phyloP scores from a whole-genome alignment of 2,329 filamentous ascomycete species.

The Colletotrichum endophyticum region DNA sequence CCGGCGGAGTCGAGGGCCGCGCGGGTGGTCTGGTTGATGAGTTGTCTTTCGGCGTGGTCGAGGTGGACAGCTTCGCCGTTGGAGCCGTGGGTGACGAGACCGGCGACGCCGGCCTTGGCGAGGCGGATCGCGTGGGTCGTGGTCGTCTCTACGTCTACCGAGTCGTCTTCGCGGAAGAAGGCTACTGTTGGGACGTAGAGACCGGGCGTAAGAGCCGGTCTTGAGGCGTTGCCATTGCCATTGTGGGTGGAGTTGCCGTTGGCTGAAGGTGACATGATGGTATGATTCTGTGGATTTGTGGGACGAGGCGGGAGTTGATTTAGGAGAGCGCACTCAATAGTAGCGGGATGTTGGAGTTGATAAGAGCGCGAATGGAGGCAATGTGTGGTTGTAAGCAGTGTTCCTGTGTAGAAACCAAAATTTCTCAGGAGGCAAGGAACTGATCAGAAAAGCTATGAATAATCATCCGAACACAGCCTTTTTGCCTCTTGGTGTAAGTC shows the following conservation, averaged over 20 bases:
- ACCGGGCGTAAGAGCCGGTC: conserved; percentile 34
- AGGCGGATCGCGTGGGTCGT: conserved; percentile 61
- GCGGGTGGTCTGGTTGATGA: conserved; percentile 60
- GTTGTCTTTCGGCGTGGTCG: conserved; percentile 61
- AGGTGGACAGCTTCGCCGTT: conserved; percentile 70
- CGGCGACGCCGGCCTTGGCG: conserved; percentile 66
- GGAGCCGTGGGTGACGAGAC: conserved; percentile 72
- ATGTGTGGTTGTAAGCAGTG: neutral
- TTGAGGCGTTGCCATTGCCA: neutral
- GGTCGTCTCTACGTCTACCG: conserved; percentile 58
- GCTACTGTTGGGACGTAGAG: conserved; percentile 69
- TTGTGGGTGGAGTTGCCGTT: conserved; percentile 2
- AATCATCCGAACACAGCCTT: neutral
- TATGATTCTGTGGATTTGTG: neutral
- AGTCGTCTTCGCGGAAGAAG: conserved; percentile 62
- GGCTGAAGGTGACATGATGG: conserved; percentile 11
- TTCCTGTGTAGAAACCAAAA: neutral
- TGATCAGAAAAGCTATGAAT: neutral
- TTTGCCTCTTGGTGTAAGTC: conserved; percentile 1
- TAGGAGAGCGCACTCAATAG: neutral
- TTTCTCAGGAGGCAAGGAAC: neutral
- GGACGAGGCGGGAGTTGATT: neutral
- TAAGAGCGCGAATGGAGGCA: neutral
- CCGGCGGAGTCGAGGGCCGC: conserved; percentile 44
- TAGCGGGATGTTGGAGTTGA: neutral